phyloP scores from a whole-genome alignment of 2,329 filamentous ascomycete genomes.

The Ceratocystiopsis sp. region DNA sequence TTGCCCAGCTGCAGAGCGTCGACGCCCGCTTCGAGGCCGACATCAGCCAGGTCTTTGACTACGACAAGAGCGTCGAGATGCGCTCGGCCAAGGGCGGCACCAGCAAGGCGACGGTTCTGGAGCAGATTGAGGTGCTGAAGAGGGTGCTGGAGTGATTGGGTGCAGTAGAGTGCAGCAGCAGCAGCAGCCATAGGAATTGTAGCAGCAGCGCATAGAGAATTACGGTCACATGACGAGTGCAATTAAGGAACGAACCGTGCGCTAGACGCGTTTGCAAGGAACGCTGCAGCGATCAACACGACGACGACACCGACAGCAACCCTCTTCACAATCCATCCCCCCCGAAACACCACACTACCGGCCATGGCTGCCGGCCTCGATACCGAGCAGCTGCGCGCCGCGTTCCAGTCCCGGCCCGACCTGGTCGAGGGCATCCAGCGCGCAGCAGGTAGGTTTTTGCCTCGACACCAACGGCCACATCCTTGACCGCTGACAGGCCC shows the following conservation, averaged over 20 bases:
- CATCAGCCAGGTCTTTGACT: slow-evolving; percentile 56
- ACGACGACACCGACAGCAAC: too few relatives aligned
- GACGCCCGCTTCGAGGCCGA: slow-evolving; percentile 56
- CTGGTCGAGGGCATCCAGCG: slow-evolving; percentile 35
- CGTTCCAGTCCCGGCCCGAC: slow-evolving; percentile 39
- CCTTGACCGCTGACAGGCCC: neutral
- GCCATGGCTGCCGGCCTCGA: slow-evolving; percentile 23
- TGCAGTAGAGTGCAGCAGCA: too few relatives aligned
- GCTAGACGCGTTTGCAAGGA: too few relatives aligned
- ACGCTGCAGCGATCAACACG: too few relatives aligned
- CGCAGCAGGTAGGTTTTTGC: slow-evolving; percentile 28
- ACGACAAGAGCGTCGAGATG: slow-evolving; percentile 69
- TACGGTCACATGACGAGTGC: slow-evolving; percentile 17
- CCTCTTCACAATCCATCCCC: too few relatives aligned
- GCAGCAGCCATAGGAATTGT: too few relatives aligned
- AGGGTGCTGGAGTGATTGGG: slow-evolving; percentile 5
- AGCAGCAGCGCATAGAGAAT: too few relatives aligned
- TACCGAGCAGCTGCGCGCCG: slow-evolving; percentile 28
- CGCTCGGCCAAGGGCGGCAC: slow-evolving; percentile 63
- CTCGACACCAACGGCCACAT: too few relatives aligned
- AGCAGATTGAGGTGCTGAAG: slow-evolving; percentile 12
- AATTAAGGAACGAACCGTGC: too few relatives aligned
- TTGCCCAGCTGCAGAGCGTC: slow-evolving; percentile 49
- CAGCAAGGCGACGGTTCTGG: slow-evolving; percentile 33
- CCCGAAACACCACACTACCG: too few relatives aligned